These are phyloP conservation scores for Chrysoporthe austroafricana DNA, from an alignment of 2,329 filamentous ascomycete species.

Conservation along the genomic window DNA sequence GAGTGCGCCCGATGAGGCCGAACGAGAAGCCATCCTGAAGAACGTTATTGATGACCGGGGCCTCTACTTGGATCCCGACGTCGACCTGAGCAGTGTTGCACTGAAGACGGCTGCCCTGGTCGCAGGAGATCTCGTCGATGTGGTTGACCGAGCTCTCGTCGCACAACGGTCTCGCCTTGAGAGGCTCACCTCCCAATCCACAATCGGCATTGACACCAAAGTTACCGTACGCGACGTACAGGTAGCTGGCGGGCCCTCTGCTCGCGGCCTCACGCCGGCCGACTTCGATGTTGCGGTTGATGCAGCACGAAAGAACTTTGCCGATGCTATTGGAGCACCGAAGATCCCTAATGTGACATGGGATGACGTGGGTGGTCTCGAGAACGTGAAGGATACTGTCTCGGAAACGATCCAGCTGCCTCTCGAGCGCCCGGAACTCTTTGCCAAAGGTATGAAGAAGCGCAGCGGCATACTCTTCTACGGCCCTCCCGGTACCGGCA, in stretches of 20 bases:
- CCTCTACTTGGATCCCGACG: constrained; percentile 77
- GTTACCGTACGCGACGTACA: constrained; percentile 83
- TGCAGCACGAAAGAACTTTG: constrained; percentile 95
- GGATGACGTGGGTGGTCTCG: constrained; percentile 92
- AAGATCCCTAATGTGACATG: constrained; percentile 98
- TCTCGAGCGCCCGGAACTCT: constrained; percentile 87
- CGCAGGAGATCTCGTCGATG: constrained; percentile 90
- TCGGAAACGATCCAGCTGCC: constrained; percentile 96
- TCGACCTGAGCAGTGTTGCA: constrained; percentile 83
- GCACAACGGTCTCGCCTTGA: constrained; percentile 78
- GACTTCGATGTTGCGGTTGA: constrained; percentile 96
- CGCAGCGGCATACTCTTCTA: constrained; percentile 92
- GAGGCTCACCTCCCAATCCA: constrained; percentile 58
- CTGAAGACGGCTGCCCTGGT: constrained; percentile 96
- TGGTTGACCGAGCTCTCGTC: constrained; percentile 85
- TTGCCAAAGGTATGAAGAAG: constrained; percentile 98
- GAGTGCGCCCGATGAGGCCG: constrained; percentile 86
- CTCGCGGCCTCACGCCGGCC: constrained; percentile 75
- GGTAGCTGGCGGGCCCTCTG: constrained; percentile 80
- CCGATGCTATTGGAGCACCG: constrained; percentile 93
- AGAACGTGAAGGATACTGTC: constrained; percentile 95
- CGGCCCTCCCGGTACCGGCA: constrained; percentile 87
- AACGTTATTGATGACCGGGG: constrained; percentile 77
- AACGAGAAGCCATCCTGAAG: constrained; percentile 84
- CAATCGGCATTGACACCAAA: constrained; percentile 42